These are phyloP conservation scores for Dactylellina cionopaga DNA, from an alignment of 2,329 filamentous ascomycete genomes.

Conservation along the genomic window DNA sequence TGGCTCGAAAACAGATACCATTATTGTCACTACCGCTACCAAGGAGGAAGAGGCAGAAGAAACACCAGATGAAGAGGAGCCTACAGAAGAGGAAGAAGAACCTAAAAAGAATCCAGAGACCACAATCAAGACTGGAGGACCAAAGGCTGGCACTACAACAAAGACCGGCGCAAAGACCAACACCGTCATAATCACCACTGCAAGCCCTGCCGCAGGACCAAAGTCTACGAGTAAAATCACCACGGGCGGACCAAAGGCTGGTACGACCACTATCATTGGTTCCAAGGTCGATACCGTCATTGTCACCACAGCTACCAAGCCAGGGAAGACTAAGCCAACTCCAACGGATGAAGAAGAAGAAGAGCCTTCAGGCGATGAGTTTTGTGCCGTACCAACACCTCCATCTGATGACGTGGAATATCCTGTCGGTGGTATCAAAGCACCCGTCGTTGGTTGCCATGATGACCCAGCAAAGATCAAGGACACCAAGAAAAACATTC, in stretches of 20 bases:
- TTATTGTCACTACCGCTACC: too few relatives aligned
- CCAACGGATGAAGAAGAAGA: neutral
- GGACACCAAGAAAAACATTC: neutral
- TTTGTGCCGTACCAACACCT: conserved; percentile 1
- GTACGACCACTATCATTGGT: neutral
- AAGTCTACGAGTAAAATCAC: neutral
- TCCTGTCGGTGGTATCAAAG: conserved; percentile 8
- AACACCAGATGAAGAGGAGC: neutral
- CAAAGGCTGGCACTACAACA: too few relatives aligned
- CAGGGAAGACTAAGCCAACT: neutral
- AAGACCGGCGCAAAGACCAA: too few relatives aligned
- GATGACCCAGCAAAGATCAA: neutral
- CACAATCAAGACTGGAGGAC: too few relatives aligned
- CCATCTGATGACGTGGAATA: neutral
- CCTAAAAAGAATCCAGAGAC: too few relatives aligned
- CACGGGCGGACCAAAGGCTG: neutral
- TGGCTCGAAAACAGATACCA: conserved; percentile 4
- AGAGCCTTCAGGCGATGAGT: too few relatives aligned
- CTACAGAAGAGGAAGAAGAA: neutral
- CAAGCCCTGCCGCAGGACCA: neutral
- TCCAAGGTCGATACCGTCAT: neutral
- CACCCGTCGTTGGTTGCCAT: neutral
- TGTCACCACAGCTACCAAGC: neutral
- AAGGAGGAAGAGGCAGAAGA: too few relatives aligned
- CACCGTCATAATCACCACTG: conserved; percentile 7